These are phyloP conservation scores for Dentipellis sp. DNA, from an alignment of 768 basidiomycete species.

Conservation along the genomic window DNA sequence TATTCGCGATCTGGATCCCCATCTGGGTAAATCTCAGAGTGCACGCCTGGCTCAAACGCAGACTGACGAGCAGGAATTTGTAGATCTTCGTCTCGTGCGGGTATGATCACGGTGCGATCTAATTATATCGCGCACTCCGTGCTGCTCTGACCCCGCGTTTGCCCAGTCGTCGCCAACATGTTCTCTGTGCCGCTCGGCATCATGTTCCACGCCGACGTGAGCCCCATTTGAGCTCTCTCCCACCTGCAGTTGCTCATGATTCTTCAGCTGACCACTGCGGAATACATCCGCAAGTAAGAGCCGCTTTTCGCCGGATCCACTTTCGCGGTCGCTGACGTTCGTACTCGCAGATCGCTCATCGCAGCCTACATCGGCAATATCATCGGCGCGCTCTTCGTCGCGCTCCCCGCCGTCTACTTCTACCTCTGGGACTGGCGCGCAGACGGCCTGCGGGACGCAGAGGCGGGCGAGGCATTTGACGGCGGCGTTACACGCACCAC, in stretches of 20 bases:
- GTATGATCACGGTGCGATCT: constrained; percentile 54
- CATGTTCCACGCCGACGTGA: constrained; percentile 57
- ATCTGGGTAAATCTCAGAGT: constrained; percentile 44
- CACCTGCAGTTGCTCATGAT: neutral
- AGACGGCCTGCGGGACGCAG: constrained; percentile 3
- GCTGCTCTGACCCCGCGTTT: neutral
- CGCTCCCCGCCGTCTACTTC: constrained; percentile 54
- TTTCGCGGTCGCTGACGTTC: neutral
- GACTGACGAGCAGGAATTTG: neutral
- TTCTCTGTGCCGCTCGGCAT: constrained; percentile 63
- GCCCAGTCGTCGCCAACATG: constrained; percentile 64
- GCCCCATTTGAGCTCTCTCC: constrained; percentile 15
- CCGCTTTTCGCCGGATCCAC: neutral
- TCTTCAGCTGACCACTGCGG: constrained; percentile 36
- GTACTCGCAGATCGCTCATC: constrained; percentile 42
- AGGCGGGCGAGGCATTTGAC: neutral
- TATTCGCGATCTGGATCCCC: constrained; percentile 62
- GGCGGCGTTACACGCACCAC: neutral
- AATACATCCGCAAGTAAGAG: constrained; percentile 60
- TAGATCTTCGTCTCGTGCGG: constrained; percentile 64
- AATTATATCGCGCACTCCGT: neutral
- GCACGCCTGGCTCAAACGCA: too few relatives aligned
- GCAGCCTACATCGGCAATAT: constrained; percentile 60
- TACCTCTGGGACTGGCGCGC: constrained; percentile 41
- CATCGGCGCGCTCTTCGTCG: constrained; percentile 56